A percentile compares a stretch with the other conserved stretches of the same genome.
phyloP scores from a whole-genome alignment of 2,329 filamentous ascomycete species.

The Ceratocystis papillata region DNA sequence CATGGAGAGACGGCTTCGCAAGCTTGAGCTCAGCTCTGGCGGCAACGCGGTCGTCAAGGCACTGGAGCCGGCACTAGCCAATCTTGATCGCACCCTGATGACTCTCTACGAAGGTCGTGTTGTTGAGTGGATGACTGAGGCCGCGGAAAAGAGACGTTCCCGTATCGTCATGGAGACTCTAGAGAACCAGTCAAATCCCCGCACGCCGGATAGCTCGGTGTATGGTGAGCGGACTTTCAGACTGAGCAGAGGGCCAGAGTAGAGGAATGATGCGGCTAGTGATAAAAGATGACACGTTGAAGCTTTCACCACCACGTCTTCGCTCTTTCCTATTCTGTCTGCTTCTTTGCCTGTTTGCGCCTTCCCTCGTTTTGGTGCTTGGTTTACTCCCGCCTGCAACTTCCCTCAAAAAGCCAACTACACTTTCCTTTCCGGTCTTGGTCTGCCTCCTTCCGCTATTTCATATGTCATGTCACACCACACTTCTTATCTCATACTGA shows the following conservation, averaged over 20 bases:
- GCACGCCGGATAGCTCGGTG: conserved; percentile 20
- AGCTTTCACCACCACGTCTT: not conserved
- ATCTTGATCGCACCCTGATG: conserved; percentile 34
- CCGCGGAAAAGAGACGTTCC: conserved; percentile 19
- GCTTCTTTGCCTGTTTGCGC: not conserved
- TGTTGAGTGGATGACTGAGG: conserved; percentile 23
- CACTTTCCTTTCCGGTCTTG: not conserved
- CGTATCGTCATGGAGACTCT: conserved; percentile 18
- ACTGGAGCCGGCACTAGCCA: conserved; percentile 38
- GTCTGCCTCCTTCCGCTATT: not conserved
- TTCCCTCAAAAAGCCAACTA: not conserved
- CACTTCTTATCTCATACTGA: not conserved
- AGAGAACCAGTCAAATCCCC: conserved; percentile 17
- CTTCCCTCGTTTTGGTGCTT: not conserved
- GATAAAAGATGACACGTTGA: not conserved
- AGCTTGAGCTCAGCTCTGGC: conserved; percentile 35
- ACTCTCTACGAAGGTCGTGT: conserved; percentile 25
- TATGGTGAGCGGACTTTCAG: conserved; percentile 19
- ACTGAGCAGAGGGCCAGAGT: conserved; percentile 21
- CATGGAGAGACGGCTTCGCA: conserved; percentile 38
- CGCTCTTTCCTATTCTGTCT: not conserved
- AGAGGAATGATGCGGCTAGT: not conserved
- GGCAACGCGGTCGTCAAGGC: conserved; percentile 38
- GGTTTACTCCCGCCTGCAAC: not conserved
- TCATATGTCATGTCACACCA: conserved; percentile 1